Evolutionary conservation across 2,329 filamentous ascomycete species (phyloP), one percentile per base, ranked within the genome.

Genomic region (Paecilomyces sp.): DNA sequence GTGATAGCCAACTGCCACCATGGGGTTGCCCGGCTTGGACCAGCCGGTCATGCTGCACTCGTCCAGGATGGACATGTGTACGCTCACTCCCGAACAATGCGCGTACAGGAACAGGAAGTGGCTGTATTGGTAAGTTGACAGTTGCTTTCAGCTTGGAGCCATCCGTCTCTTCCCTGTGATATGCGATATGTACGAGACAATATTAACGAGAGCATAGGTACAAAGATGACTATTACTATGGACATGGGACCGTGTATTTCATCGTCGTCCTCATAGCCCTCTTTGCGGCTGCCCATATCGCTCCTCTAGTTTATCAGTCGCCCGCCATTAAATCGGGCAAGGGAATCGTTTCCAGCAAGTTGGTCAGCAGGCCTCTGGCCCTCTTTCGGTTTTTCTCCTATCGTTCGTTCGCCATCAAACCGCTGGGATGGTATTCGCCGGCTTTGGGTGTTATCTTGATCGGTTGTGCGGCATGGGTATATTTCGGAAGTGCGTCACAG

Each of bases 221-320:
- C 63, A 70, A 81, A 58, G 79, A 81, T 33, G 82, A 84, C 63
- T 76, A 79, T 61, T 75, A 77, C 24, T 84, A 78, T 63, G 79
- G 76, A 1, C 67, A 83, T 8, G 75, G 77, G 1, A 83, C 81
- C 0, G 71, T 83, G 2, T 80, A 79, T 11, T 80, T 84, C 63
- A 82, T 84, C 69, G 66, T 81, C 62, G 70, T 72, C 7, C 66
- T 70, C 15, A 80, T 84, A 58, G 68, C 73, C 1, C 57, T 83
- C 24, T 83, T 81, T 61, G 70, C 75, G 13, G 65, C 82, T 50
- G 70, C 70, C 3, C 66, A 74, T 57, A 62, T 76, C 36, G 56
- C 74, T 53, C 4, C 15, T 60, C 1, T 63, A 58, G 58, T 59
- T 58, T 56, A 73, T 36, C 47, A 52, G 33, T 57, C 53, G 5